Base-by-base conservation (phyloP, 1,284 basidiomycete species). In the Ceratorhiza oryzae-sativae region DNA sequence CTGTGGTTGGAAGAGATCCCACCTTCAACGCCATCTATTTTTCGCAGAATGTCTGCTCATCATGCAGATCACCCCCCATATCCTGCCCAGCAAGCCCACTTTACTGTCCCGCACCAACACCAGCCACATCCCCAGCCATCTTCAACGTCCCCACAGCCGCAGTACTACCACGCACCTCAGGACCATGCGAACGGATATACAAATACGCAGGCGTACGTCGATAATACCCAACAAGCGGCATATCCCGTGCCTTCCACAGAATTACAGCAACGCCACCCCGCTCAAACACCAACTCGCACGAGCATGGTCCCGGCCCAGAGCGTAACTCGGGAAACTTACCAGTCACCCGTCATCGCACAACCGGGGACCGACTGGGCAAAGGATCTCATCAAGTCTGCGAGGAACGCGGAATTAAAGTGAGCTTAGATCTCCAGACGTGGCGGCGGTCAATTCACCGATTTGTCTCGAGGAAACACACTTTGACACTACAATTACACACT, bases 321-420 rank as follows among this genome's bases (percentile, higher is more conserved):
- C 13, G 82, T 83, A 1, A 73, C 75, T 80, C 82, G 74, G 51
- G 75, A 75, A 65, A 60, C 75, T 27, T 75, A 75, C 58, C 55
- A 73, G 53, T 74, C 72, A 10, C 88, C 88, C 15, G 80, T 91
- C 63, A 82, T 91, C 61, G 89, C 90, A 3, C 87, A 87, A 46
- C 71, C 71, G 20, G 90, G 90, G 6, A 72, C 75, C 12, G 90
- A 93, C 79, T 93, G 91, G 91, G 91, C 90, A 39, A 90, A 89
- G 77, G 90, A 91, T 80, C 84, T 93, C 55, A 88, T 93, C 58
- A 90, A 92, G 73, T 84, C 92, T 23, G 91, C 91, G 3, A 92
- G 90, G 82, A 91, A 89, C 0, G 91, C 91, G 18, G 91, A 92
- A 77, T 84, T 92, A 76, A 92, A 92, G 90, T 92, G 79, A 76